Evolutionary conservation across 2,329 filamentous ascomycete genomes (phyloP), one percentile per base, ranked within the genome.

Genomic region (Stemphylium beticola): DNA sequence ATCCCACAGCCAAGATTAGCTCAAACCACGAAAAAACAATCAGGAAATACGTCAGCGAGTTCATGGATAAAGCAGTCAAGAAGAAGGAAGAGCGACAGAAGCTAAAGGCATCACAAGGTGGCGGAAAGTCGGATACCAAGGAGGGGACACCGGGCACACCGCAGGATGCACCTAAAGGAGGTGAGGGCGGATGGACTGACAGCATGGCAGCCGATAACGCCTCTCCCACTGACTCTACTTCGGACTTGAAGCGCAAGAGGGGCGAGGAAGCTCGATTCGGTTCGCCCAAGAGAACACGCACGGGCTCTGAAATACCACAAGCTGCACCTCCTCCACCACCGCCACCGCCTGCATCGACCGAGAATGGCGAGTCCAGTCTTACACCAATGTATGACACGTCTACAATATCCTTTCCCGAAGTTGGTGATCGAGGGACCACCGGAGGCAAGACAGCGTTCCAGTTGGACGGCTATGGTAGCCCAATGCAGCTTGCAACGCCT

Each of bases 11-110:
- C 20, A 85, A 84, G 43, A 88, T 97, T 61, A 85, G 83, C 24
- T 84, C 90, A 32, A 93, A 91, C 71, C 90, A 95, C 67, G 85
- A 88, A 65, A 88, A 88, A 71, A 91, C 92, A 60, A 85, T 97
- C 55, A 96, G 91, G 77, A 87, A 85, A 53, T 92, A 89, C 69
- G 92, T 93, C 53, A 88, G 90, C 59, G 88, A 92, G 45, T 98
- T 89, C 74, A 88, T 97, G 69, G 91, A 96, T 56, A 93, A 92
- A 69, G 93, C 92, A 0, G 87, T 93, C 2, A 81, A 83, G 77
- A 91, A 89, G 66, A 81, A 79, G 57, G 86, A 65, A 83, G 57
- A 83, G 87, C 59, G 67, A 12, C 87, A 93, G 61, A 86, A 86
- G 73, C 84, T 83, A 57, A 89, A 86, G 69, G 55, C 55, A 9